Conservation (phyloP, 306 rosid species). For the Vigna trinervia region DNA sequence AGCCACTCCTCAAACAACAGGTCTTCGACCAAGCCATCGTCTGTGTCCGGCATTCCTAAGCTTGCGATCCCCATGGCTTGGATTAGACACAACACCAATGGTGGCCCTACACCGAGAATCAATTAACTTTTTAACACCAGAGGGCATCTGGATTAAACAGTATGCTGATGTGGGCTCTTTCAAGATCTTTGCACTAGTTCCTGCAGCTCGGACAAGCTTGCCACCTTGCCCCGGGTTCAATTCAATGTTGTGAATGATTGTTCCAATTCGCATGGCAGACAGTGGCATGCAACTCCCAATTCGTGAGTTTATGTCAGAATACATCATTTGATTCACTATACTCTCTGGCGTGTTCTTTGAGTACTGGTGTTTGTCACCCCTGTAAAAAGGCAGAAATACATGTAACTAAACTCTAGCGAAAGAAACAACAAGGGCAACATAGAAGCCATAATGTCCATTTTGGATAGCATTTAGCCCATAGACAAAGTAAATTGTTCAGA, state of each 20-base stretch:
- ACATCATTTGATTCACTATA: constrained; percentile 62
- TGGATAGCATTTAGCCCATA: background rate
- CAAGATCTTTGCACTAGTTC: constrained; percentile 83
- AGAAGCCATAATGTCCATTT: background rate
- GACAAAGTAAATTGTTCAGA: background rate
- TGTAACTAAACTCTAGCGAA: background rate
- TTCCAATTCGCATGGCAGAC: constrained; percentile 80
- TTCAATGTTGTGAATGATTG: constrained; percentile 87
- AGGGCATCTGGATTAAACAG: constrained; percentile 74
- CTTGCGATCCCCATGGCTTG: constrained; percentile 66
- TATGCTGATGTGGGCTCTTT: constrained; percentile 68
- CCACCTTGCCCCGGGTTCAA: constrained; percentile 85
- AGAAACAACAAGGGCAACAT: background rate
- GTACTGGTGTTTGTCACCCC: constrained; percentile 41
- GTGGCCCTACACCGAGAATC: constrained; percentile 80
- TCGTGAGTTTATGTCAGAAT: constrained; percentile 75
- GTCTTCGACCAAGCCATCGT: constrained; percentile 81
- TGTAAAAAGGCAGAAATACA: constrained; percentile 30
- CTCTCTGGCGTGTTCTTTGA: constrained; percentile 54
- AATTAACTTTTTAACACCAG: constrained; percentile 70
- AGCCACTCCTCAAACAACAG: constrained; percentile 84
- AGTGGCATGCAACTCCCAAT: constrained; percentile 91
- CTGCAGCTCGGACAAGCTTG: constrained; percentile 88
- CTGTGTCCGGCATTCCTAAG: constrained; percentile 89
- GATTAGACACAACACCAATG: constrained; percentile 81